phyloP scores from a whole-genome alignment of 257 asterid species.

The Capsicum baccatum region DNA sequence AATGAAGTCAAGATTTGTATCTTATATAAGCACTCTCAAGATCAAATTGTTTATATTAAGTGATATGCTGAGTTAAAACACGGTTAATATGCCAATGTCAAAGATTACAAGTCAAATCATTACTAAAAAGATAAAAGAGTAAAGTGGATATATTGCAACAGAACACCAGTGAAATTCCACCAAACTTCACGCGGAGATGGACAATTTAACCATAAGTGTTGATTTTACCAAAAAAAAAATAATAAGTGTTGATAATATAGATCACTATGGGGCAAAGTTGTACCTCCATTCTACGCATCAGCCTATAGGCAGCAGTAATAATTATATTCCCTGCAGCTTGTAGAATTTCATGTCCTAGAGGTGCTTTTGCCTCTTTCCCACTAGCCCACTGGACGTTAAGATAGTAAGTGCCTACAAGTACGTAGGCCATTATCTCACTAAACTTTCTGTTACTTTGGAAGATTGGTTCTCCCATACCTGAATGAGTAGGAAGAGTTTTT shows the following conservation, averaged over 20 bases:
- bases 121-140: neutral
- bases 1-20: neutral
- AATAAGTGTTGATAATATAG: neutral
- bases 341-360: neutral
- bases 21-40: neutral
- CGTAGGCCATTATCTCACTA: neutral
- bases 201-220: neutral
- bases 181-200: neutral
- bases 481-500: neutral
- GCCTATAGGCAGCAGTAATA: neutral
- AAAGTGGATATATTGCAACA: neutral
- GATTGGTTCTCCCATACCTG: neutral
- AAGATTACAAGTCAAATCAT: neutral
- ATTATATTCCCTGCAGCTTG: neutral
- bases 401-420: neutral
- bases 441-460: neutral
- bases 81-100: neutral
- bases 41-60: neutral
- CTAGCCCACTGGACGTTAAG: neutral
- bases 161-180: neutral
- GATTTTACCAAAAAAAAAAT: no score
- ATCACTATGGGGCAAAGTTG: neutral
- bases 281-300: slow-evolving; percentile 9
- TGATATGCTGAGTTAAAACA: neutral
- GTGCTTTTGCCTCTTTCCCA: neutral